Evolutionary conservation across 2,329 filamentous ascomycete genomes (phyloP), one percentile per base, ranked within the genome.

Genomic region (Diplocarpon mali): DNA sequence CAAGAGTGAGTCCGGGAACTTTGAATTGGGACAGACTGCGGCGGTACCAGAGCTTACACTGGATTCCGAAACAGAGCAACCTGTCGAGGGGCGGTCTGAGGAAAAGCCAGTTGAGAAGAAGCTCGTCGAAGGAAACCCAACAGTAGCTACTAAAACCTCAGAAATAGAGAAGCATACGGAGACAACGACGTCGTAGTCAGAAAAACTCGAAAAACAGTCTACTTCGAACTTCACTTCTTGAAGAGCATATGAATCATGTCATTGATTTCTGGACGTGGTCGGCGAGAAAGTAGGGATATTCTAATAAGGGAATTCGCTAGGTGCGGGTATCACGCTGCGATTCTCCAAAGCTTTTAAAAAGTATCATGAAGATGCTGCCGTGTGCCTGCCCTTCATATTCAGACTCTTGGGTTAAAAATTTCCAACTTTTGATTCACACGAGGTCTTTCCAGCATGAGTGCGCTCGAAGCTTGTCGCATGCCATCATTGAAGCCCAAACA

Each of bases 1-100:
- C 37, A 55, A 53, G 35, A 53, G 51, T 10, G 55, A 60, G 42
- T 38, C 50, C 15, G 49, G 53, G 39, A 42, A 44, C 35, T 20
- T 40, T n/a, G 14, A 32, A 16, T 15, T 13, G 30, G 45, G 44
- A n/a, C 30, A 8, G 11, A 17, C 32, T 5, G 27, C 30, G 34
- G 16, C 38, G 14, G 43, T 40, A 6, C 15, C 41, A 30, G 45
- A 48, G 16, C 20, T 16, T 14, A 11, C 29, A 29, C 16, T 16
- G 14, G 17, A 16, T 1, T 13, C 28, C 7, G 30, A 34, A 15
- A 9, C 27, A 12, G 28, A 15, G 20, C 30, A 12, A 10, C 11
- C 30, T 3, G 30, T 24, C 20, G 20, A 24, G 20, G 20, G 3
- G 4, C 7, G 20, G 3, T 24, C 20, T 24, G 20, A 24, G 20